These are phyloP conservation scores for Nemania sp. DNA, from an alignment of 2,329 filamentous ascomycete species.

Conservation along the genomic window DNA sequence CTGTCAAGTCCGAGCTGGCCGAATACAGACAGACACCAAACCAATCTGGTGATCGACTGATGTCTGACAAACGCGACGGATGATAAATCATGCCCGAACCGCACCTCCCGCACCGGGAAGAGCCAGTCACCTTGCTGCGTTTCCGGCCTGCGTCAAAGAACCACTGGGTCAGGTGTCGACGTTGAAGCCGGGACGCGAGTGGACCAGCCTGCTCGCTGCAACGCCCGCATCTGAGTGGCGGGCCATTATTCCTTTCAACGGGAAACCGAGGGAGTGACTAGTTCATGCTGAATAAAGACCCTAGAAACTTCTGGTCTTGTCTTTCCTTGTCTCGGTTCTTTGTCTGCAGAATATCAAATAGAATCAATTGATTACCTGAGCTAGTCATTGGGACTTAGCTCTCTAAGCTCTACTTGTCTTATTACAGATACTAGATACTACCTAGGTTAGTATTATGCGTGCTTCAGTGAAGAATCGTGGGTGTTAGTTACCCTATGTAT, in stretches of 20 bases:
- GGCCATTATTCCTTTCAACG: background rate
- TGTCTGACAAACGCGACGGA: conserved; percentile 35
- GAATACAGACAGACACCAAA: conserved; percentile 5
- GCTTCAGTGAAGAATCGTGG: background rate
- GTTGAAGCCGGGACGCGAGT: conserved; percentile 16
- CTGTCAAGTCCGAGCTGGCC: conserved; percentile 37
- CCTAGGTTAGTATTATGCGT: background rate
- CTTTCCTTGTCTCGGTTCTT: background rate
- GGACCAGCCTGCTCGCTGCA: conserved; percentile 23
- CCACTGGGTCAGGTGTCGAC: conserved; percentile 28
- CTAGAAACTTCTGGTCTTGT: conserved; percentile 10
- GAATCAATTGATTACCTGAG: conserved; percentile 1
- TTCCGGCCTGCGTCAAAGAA: conserved; percentile 15
- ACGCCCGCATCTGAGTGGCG: conserved; percentile 7
- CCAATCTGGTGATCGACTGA: conserved; percentile 33
- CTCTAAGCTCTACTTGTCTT: background rate
- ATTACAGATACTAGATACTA: background rate
- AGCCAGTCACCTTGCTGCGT: conserved; percentile 32
- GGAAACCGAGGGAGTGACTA: conserved; percentile 6
- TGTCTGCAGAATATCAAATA: background rate
- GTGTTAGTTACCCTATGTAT: no score
- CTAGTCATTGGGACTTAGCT: background rate
- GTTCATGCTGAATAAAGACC: background rate
- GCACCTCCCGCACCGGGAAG: conserved; percentile 12
- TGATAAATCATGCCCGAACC: conserved; percentile 39